Percentiles rank a stretch among this genome's conserved stretches.
phyloP scores from a whole-genome alignment of 805 yeast genomes.

The Tetrapisispora phaffii region DNA sequence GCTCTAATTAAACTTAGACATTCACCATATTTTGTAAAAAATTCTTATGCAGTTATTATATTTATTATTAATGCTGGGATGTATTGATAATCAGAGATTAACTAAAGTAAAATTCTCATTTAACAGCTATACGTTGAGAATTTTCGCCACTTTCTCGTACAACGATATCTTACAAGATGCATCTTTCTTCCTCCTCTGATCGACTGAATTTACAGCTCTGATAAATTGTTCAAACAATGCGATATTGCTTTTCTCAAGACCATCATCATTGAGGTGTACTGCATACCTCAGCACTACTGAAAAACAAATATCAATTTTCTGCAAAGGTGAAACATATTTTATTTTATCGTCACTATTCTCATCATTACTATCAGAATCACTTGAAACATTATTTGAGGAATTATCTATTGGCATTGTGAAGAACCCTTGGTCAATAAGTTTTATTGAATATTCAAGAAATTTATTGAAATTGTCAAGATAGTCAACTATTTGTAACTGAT shows the following conservation, averaged over 20 bases:
- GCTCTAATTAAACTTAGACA: too few species aligned
- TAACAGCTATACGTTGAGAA: too few species aligned
- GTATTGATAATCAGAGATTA: too few species aligned
- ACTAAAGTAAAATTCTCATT: too few species aligned
- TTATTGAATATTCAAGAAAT: background rate
- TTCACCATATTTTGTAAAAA: too few species aligned
- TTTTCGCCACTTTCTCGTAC: too few species aligned
- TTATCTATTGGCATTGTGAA: background rate
- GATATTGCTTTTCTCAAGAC: background rate
- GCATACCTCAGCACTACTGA: background rate
- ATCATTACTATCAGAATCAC: background rate
- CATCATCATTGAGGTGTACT: background rate
- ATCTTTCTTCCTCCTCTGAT: background rate
- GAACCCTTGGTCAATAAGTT: background rate
- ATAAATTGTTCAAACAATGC: background rate
- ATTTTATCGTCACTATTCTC: background rate
- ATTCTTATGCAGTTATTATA: too few species aligned
- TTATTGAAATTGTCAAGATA: background rate
- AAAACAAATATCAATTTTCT: constrained; percentile 1
- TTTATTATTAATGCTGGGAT: too few species aligned
- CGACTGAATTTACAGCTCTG: background rate
- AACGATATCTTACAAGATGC: too few species aligned
- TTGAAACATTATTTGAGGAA: background rate
- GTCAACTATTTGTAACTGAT: background rate
- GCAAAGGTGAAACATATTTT: background rate